A percentile compares a stretch with the other conserved stretches of the same genome.
These are phyloP conservation scores for Hippophae gyantsensis DNA, from an alignment of 306 rosid species.

Conservation along the genomic window DNA sequence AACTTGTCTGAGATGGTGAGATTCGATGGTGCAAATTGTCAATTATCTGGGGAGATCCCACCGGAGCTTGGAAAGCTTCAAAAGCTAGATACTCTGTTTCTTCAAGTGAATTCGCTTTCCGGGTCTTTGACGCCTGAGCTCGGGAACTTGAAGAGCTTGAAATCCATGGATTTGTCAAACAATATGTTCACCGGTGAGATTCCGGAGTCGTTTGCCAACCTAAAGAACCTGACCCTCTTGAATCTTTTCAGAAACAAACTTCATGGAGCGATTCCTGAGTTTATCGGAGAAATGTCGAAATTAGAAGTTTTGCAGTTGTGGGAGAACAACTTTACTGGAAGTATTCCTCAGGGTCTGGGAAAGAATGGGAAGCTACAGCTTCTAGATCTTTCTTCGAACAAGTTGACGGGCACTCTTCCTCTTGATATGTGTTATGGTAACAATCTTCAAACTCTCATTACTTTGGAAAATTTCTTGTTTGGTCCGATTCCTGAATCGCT, in stretches of 20 bases:
- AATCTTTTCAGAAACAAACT: constrained; percentile 76
- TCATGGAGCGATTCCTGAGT: constrained; percentile 65
- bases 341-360: constrained; percentile 67
- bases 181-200: constrained; percentile 52
- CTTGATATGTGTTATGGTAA: constrained; percentile 55
- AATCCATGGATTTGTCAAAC: neutral
- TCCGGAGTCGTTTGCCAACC: constrained; percentile 48
- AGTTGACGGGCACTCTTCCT: constrained; percentile 78
- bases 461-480: constrained; percentile 68
- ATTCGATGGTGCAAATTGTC: constrained; percentile 74
- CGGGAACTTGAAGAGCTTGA: neutral
- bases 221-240: constrained; percentile 65
- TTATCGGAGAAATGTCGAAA: constrained; percentile 55
- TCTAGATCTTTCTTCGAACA: constrained; percentile 77
- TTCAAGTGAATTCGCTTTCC: constrained; percentile 74
- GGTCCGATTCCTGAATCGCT: constrained; percentile 72
- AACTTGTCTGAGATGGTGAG: constrained; percentile 61
- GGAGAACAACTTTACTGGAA: constrained; percentile 80
- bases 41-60: constrained; percentile 69
- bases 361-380: constrained; percentile 50
- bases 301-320: constrained; percentile 65
- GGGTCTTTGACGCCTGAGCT: constrained; percentile 21
- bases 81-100: constrained; percentile 77
- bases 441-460: constrained; percentile 51
- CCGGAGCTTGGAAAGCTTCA: constrained; percentile 58